A percentile compares a stretch with the other conserved stretches of the same genome.
Evolutionary conservation across 2,329 filamentous ascomycete species (phyloP).

Genomic region (Emmonsia crescens): DNA sequence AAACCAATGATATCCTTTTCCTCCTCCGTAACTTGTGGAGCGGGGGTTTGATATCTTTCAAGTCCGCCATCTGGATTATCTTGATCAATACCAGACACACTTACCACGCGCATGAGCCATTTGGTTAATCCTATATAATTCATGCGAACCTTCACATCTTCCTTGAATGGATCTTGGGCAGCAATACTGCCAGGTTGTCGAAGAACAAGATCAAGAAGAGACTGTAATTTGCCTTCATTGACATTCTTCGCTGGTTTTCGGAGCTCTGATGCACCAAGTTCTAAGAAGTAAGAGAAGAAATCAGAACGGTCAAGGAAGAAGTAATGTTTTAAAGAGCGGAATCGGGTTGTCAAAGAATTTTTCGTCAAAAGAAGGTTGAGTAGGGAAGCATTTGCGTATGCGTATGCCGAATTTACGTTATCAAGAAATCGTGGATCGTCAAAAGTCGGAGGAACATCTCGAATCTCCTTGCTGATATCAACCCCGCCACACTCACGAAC

Average conservation of each 20-base stretch:
- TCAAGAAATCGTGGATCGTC: slow-evolving; percentile 87
- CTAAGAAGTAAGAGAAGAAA: slow-evolving; percentile 96
- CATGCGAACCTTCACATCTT: slow-evolving; percentile 96
- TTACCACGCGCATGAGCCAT: slow-evolving; percentile 90
- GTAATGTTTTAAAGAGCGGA: slow-evolving; percentile 92
- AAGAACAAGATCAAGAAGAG: slow-evolving; percentile 84
- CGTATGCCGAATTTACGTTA: slow-evolving; percentile 91
- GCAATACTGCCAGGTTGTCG: slow-evolving; percentile 94
- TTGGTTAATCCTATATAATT: slow-evolving; percentile 89
- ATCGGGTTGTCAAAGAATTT: slow-evolving; percentile 74
- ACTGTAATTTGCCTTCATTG: slow-evolving; percentile 89
- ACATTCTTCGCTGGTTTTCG: slow-evolving; percentile 80
- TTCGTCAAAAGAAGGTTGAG: slow-evolving; percentile 85
- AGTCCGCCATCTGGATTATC: slow-evolving; percentile 51
- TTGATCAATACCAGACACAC: slow-evolving; percentile 89
- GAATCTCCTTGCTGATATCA: slow-evolving; percentile 77
- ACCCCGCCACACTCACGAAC: slow-evolving; percentile 95
- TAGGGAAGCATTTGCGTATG: slow-evolving; percentile 86
- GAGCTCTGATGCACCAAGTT: slow-evolving; percentile 78
- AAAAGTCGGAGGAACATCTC: slow-evolving; percentile 82
- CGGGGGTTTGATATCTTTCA: slow-evolving; percentile 63
- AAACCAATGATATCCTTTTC: slow-evolving; percentile 82
- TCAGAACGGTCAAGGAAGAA: slow-evolving; percentile 98
- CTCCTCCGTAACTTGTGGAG: slow-evolving; percentile 54
- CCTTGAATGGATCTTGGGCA: slow-evolving; percentile 91